phyloP scores from a whole-genome alignment of 257 asterid species.

The Handroanthus guayacan region DNA sequence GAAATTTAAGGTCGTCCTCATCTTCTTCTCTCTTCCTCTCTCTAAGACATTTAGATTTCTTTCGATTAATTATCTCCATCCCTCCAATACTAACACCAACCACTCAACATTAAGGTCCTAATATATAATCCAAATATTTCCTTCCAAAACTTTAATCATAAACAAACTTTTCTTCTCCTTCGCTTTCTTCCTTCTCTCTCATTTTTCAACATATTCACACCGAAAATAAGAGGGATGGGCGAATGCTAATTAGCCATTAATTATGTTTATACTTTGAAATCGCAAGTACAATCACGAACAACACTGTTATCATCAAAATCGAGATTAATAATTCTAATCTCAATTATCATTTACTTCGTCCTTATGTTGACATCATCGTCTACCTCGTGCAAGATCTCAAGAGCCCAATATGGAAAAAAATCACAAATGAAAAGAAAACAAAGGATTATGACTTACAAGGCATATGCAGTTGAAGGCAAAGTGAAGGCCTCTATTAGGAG shows the following conservation, averaged over 20 bases:
- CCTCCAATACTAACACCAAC: background rate
- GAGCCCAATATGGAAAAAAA: background rate
- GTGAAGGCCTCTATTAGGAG: constrained; percentile 50
- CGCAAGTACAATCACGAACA: no score
- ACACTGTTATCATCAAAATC: no score
- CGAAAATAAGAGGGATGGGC: constrained; percentile 37
- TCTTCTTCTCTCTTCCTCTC: background rate
- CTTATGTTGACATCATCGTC: constrained; percentile 26
- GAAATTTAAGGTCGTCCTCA: constrained; percentile 41
- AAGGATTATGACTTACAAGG: constrained; percentile 48
- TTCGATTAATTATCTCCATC: background rate
- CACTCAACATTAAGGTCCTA: background rate
- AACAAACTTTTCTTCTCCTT: background rate
- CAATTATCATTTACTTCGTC: background rate
- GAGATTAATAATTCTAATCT: background rate
- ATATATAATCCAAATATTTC: background rate
- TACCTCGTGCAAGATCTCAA: constrained; percentile 12
- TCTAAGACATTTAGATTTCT: no score
- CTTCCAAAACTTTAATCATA: background rate
- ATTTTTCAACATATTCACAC: background rate
- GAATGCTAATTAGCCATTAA: constrained; percentile 15
- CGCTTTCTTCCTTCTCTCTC: constrained; percentile 18
- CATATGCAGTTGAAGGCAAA: constrained; percentile 48
- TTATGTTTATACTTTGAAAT: background rate
- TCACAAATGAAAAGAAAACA: constrained; percentile 47